phyloP scores from a whole-genome alignment of 2,329 filamentous ascomycete species.

The Aspergillus fischeri region DNA sequence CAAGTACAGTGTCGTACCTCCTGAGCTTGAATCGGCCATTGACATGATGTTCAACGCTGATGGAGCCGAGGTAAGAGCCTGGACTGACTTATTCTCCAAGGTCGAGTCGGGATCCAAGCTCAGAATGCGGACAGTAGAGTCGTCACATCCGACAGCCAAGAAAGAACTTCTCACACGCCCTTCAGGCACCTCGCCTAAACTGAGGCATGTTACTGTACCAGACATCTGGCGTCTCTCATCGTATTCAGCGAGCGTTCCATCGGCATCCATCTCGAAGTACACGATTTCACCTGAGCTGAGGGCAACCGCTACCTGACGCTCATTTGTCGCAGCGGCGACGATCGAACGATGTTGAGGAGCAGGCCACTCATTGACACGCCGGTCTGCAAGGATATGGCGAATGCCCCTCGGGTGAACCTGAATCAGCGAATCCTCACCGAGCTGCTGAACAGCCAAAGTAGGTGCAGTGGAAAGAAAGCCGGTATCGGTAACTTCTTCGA shows the following conservation, averaged over 20 bases:
- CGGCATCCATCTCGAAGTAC: constrained; percentile 95
- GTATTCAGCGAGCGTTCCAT: constrained; percentile 87
- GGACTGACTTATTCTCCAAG: constrained; percentile 88
- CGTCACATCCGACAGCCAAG: constrained; percentile 92
- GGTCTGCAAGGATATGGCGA: constrained; percentile 73
- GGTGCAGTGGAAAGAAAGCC: constrained; percentile 85
- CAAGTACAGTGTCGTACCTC: constrained; percentile 82
- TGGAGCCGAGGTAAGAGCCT: constrained; percentile 85
- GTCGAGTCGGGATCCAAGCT: constrained; percentile 87
- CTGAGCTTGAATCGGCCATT: constrained; percentile 90
- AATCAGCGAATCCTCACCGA: constrained; percentile 87
- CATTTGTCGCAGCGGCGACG: constrained; percentile 88
- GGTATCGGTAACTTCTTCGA: constrained; percentile 91
- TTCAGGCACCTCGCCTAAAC: constrained; percentile 86
- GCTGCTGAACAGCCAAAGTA: constrained; percentile 86
- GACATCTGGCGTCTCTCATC: constrained; percentile 94
- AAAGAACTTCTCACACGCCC: constrained; percentile 86
- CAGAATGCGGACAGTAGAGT: constrained; percentile 89
- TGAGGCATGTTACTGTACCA: constrained; percentile 91
- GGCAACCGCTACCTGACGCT: constrained; percentile 87
- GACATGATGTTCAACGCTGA: constrained; percentile 86
- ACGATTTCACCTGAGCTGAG: constrained; percentile 95
- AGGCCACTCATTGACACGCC: constrained; percentile 86
- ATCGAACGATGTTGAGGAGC: constrained; percentile 92
- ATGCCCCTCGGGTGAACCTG: constrained; percentile 98